Evolutionary conservation across 495 filamentous ascomycete genomes (phyloP).

Genomic region (Hypoxylon lenormandii): DNA sequence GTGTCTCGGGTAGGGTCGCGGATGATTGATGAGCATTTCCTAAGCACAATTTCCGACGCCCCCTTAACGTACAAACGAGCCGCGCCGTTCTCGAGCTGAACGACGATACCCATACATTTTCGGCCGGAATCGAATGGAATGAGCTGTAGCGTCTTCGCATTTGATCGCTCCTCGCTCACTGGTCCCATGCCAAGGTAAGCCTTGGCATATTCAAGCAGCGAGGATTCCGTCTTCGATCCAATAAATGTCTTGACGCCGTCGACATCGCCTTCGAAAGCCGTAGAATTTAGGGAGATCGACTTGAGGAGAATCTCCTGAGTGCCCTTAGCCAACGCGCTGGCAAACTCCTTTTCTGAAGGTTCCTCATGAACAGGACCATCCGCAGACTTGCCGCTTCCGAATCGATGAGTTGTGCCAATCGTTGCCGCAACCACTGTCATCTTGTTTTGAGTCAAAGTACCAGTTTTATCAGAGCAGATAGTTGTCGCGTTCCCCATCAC

Average conservation of each 20-base stretch:
- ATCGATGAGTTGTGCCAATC: conserved; percentile 74
- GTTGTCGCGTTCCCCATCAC: conserved; percentile 99
- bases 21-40: conserved; percentile 77
- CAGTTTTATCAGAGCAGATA: conserved; percentile 97
- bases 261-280: conserved; percentile 85
- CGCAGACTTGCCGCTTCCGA: conserved; percentile 61
- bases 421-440: conserved; percentile 88
- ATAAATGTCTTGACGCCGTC: conserved; percentile 79
- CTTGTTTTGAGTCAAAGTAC: conserved; percentile 92
- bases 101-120: conserved; percentile 90
- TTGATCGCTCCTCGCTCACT: conserved; percentile 75
- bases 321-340: conserved; percentile 65
- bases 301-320: conserved; percentile 75
- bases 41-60: conserved; percentile 86
- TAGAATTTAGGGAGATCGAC: conserved; percentile 87
- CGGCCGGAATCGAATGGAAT: conserved; percentile 87
- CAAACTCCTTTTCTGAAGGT: conserved; percentile 70
- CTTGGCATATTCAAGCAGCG: conserved; percentile 78
- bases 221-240: conserved; percentile 91
- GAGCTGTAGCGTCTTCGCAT: conserved; percentile 75
- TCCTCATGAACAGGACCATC: conserved; percentile 52
- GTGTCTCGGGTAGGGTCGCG: conserved; percentile 74
- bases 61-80: conserved; percentile 84
- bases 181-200: conserved; percentile 81
- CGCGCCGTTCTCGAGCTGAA: conserved; percentile 71